Percentiles rank a stretch among this genome's conserved stretches.
These are phyloP conservation scores for Arthrobotrys musiformis DNA, from an alignment of 2,329 filamentous ascomycete genomes.

Conservation along the genomic window DNA sequence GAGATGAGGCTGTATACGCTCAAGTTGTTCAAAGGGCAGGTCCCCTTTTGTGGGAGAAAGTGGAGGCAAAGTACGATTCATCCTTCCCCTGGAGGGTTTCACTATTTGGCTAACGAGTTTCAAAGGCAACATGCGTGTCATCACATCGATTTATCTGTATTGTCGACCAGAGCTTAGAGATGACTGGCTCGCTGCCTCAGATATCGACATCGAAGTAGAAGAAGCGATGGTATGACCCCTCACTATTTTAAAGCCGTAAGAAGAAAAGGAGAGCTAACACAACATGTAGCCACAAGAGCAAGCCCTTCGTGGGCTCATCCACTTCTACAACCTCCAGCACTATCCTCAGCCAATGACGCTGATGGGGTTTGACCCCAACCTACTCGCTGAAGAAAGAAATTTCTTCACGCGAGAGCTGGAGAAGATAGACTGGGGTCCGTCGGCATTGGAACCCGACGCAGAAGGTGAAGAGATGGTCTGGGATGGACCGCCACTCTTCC, in stretches of 20 bases:
- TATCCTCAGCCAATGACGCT: constrained; percentile 60
- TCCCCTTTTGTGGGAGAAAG: constrained; percentile 96
- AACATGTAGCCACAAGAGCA: constrained; percentile 77
- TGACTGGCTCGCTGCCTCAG: constrained; percentile 91
- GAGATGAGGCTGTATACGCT: constrained; percentile 91
- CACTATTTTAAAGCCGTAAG: neutral
- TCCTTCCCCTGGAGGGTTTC: neutral
- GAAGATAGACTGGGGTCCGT: constrained; percentile 63
- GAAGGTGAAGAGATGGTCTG: constrained; percentile 58
- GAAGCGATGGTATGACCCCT: constrained; percentile 72
- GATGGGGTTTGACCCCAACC: constrained; percentile 65
- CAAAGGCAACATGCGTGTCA: constrained; percentile 89
- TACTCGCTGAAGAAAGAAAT: constrained; percentile 78
- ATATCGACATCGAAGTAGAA: constrained; percentile 93
- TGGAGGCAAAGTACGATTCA: constrained; percentile 78
- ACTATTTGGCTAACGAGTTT: neutral
- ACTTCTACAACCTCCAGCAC: constrained; percentile 78
- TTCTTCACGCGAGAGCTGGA: constrained; percentile 83
- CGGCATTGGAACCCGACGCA: constrained; percentile 69
- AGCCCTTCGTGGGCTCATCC: constrained; percentile 85
- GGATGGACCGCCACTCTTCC: constrained; percentile 47
- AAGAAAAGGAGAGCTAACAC: neutral
- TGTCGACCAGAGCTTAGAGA: constrained; percentile 91
- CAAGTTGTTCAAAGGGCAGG: constrained; percentile 98
- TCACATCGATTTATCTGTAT: constrained; percentile 94